Conservation (phyloP, 192 early-diverging fungal species). For the Geosiphon pyriformis region DNA sequence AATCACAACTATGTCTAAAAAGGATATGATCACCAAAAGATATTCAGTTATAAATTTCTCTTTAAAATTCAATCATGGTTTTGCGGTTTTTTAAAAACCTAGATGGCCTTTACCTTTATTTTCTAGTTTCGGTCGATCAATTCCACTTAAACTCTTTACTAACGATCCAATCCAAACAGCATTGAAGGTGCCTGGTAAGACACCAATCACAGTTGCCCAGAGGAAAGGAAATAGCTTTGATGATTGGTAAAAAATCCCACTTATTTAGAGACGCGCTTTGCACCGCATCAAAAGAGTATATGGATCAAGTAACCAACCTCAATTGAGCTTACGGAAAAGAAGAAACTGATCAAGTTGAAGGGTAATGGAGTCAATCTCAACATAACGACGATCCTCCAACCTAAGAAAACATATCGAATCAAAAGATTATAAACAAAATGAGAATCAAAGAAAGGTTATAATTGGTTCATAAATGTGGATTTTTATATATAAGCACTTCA, state of each 20-base stretch:
- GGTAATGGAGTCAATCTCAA: slow-evolving; percentile 38
- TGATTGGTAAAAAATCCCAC: too few relatives aligned
- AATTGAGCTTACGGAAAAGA: slow-evolving; percentile 42
- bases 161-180: slow-evolving; percentile 43
- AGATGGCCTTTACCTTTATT: slow-evolving; percentile 13
- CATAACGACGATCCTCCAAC: slow-evolving; percentile 50
- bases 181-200: slow-evolving; percentile 39
- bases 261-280: too few relatives aligned
- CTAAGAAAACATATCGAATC: slow-evolving; percentile 18
- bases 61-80: too few relatives aligned
- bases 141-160: slow-evolving; percentile 36
- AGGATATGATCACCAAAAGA: too few relatives aligned
- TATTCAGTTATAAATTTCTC: too few relatives aligned
- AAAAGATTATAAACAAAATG: slow-evolving; percentile 4
- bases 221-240: slow-evolving; percentile 30
- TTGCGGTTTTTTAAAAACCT: too few relatives aligned
- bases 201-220: slow-evolving; percentile 41
- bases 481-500: too few relatives aligned
- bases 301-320: slow-evolving; percentile 25
- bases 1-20: slow-evolving; percentile 35
- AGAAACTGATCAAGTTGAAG: slow-evolving; percentile 41
- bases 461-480: slow-evolving; percentile 2
- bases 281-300: too few relatives aligned
- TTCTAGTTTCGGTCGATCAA: slow-evolving; percentile 39
- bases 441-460: slow-evolving; percentile 6